phyloP scores from a whole-genome alignment of 75 land plant genomes.

The Adiantum capillusveneris region DNA sequence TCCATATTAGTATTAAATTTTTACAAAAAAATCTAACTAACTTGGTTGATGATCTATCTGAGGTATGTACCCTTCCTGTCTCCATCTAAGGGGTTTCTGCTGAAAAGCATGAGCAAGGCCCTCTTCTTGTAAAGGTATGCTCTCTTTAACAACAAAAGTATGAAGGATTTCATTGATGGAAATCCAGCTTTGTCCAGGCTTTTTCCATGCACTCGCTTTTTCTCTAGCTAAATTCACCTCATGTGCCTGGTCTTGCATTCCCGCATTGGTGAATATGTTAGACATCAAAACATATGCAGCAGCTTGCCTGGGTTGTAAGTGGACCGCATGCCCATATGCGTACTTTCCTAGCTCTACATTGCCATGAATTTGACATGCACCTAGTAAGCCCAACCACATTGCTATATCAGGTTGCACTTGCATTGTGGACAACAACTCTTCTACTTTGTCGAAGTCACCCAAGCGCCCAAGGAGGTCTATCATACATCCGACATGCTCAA shows the following conservation, averaged over 20 bases:
- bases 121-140: no score
- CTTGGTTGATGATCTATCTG: no score
- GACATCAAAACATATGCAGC: slow-evolving; percentile 39
- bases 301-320: slow-evolving; percentile 31
- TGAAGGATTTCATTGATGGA: not conserved
- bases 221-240: slow-evolving; percentile 7
- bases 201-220: not conserved
- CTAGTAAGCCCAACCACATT: slow-evolving; percentile 8
- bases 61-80: no score
- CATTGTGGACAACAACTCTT: slow-evolving; percentile 13
- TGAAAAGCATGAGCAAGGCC: no score
- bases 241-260: slow-evolving; percentile 2
- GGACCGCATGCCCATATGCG: slow-evolving; percentile 21
- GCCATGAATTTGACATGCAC: slow-evolving; percentile 12
- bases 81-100: no score
- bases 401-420: slow-evolving; percentile 4
- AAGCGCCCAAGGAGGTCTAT: slow-evolving; percentile 17
- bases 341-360: slow-evolving; percentile 12
- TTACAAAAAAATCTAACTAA: no score
- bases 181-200: slow-evolving; percentile 11
- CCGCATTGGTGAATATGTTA: slow-evolving; percentile 8
- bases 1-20: no score
- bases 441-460: slow-evolving; percentile 3
- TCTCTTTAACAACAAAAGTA: slow-evolving; percentile 4
- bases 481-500: slow-evolving; percentile 19